These are phyloP conservation scores for Rhodotorula sp. DNA, from an alignment of 1,284 basidiomycete genomes.

Conservation along the genomic window DNA sequence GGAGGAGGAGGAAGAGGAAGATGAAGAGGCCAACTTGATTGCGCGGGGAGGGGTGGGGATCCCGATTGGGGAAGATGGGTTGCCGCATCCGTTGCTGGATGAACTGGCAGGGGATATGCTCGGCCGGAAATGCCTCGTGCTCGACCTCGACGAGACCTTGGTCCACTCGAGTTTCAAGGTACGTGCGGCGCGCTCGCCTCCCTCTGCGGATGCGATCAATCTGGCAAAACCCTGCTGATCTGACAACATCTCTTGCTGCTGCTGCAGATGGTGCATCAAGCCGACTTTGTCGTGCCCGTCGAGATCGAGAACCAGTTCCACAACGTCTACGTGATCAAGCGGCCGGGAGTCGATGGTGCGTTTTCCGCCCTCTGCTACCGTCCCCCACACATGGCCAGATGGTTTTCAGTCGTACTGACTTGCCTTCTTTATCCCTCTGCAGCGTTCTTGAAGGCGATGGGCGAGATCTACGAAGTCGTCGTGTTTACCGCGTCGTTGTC, in stretches of 20 bases:
- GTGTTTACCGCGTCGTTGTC: slow-evolving; percentile 96
- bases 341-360: slow-evolving; percentile 83
- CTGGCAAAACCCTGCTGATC: neutral
- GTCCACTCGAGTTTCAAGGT: slow-evolving; percentile 63
- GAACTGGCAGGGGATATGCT: slow-evolving; percentile 68
- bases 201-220: neutral
- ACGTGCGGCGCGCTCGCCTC: neutral
- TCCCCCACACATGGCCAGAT: too few species aligned
- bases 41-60: slow-evolving; percentile 77
- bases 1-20: slow-evolving; percentile 59
- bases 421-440: neutral
- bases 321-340: slow-evolving; percentile 98
- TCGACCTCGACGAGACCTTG: slow-evolving; percentile 93
- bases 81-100: slow-evolving; percentile 77
- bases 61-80: slow-evolving; percentile 75
- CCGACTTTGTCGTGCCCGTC: slow-evolving; percentile 97
- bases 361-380: neutral
- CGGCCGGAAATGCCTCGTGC: slow-evolving; percentile 82
- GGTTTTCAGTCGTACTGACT: neutral
- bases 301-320: slow-evolving; percentile 98
- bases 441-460: slow-evolving; percentile 91
- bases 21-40: slow-evolving; percentile 76
- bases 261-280: slow-evolving; percentile 80
- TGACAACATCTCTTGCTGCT: too few species aligned
- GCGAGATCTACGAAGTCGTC: slow-evolving; percentile 95